phyloP scores from a whole-genome alignment of 179 eudicot species.

The Actinidia polygama region DNA sequence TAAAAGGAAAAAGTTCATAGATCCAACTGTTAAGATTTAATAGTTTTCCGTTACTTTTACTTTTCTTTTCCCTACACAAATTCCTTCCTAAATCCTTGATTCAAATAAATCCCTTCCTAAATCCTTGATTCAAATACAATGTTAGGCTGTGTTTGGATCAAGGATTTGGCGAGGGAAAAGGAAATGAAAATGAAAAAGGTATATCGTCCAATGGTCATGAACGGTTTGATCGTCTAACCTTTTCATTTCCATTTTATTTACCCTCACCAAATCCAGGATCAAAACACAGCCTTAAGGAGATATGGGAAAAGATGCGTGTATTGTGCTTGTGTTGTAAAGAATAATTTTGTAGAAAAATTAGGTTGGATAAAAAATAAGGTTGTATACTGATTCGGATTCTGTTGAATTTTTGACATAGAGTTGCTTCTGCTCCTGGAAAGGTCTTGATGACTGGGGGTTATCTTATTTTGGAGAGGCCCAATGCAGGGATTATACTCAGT shows the following conservation, averaged over 20 bases:
- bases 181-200: background rate
- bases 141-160: too few relatives aligned
- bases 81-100: too few relatives aligned
- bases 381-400: background rate
- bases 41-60: too few relatives aligned
- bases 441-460: slow-evolving; percentile 98
- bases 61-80: too few relatives aligned
- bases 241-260: too few relatives aligned
- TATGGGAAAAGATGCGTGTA: background rate
- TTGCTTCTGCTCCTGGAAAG: slow-evolving; percentile 99
- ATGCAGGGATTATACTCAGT: slow-evolving; percentile 92
- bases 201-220: background rate
- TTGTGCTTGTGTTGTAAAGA: background rate
- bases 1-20: too few relatives aligned
- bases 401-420: slow-evolving; percentile 36
- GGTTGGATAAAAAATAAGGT: background rate
- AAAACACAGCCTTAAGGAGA: too few relatives aligned
- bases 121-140: too few relatives aligned
- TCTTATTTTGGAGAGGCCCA: slow-evolving; percentile 92
- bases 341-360: background rate
- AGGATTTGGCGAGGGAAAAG: background rate
- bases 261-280: too few relatives aligned
- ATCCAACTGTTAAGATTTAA: too few relatives aligned
- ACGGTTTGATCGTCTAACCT: too few relatives aligned
- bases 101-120: too few relatives aligned